Base-by-base conservation (phyloP, 306 rosid species). In the Vigna reflexopilosa region DNA sequence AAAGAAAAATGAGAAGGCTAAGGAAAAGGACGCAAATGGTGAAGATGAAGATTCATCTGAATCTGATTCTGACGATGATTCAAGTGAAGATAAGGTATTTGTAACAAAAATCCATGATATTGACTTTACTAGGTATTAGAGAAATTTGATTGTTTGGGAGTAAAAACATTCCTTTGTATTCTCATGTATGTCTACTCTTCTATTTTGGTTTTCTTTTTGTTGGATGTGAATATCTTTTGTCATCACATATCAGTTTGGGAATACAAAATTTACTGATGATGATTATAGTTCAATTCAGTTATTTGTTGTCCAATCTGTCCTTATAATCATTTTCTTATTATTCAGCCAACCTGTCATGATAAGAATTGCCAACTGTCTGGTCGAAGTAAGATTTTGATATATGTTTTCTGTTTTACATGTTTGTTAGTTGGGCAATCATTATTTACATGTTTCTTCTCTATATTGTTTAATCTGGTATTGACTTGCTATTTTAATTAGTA, bases 1-100 rank as follows among this genome's bases (percentile, higher is more conserved):
- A 58, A 58, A 4, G 34, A 58, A 58, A 17, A 26, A 58, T 58
- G 38, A 26, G 38, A 58, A 28, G 20, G 67, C 12, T 14, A 61
- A 28, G 67, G 44, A 13, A 30, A 30, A 30, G 67, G 44, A 30
- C 14, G 6, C 44, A 62, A 16, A 7, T 16, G 68, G 22, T 3
- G 68, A 62, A 32, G 68, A 62, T 32, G 68, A 62, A 32, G 68
- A 62, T 62, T 62, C 68, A 32, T 62, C 68, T 2, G 47, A 62
- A 62, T 32, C 68, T 62, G 68, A 62, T 15, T 32, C 47, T 62
- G 68, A 16, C 8, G 47, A 7, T 1, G 68, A 62, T 62, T 15
- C 68, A 62, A 32, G 47, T 15, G 68, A 62, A 30, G 68, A 62
- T 7, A 32, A 32, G 68, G 68, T 62, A 62, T 62, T 30, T 61